Conservation (phyloP, 2,329 filamentous ascomycete species). For the Lachnellula subtilissima region DNA sequence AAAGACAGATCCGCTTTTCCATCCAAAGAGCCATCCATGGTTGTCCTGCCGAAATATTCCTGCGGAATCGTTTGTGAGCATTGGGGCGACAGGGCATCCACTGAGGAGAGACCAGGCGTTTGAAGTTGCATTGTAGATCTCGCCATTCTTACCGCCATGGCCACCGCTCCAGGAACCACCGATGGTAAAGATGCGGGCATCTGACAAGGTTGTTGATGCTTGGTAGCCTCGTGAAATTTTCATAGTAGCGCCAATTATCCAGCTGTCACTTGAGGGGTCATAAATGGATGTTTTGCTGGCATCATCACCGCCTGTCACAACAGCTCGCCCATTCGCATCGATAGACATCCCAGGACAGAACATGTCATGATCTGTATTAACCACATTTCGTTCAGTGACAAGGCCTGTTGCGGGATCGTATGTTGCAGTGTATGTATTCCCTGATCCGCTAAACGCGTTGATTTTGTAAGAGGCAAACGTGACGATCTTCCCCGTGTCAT, state of each 20-base stretch:
- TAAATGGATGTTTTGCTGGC: slow-evolving; percentile 45
- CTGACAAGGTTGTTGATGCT: slow-evolving; percentile 43
- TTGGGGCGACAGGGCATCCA: slow-evolving; percentile 41
- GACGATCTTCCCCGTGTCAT: slow-evolving; percentile 12
- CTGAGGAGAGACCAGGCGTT: slow-evolving; percentile 44
- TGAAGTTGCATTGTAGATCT: slow-evolving; percentile 44
- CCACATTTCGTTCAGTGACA: slow-evolving; percentile 27
- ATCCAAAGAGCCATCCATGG: slow-evolving; percentile 42
- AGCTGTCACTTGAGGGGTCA: slow-evolving; percentile 23
- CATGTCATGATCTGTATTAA: slow-evolving; percentile 48
- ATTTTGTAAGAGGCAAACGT: slow-evolving; percentile 12
- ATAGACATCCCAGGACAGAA: slow-evolving; percentile 52
- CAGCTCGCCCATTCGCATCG: slow-evolving; percentile 43
- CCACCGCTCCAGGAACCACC: slow-evolving; percentile 53
- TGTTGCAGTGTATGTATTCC: slow-evolving; percentile 31
- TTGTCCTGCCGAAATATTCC: slow-evolving; percentile 46
- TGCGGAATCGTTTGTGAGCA: slow-evolving; percentile 44
- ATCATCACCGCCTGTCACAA: slow-evolving; percentile 51
- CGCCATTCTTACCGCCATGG: slow-evolving; percentile 48
- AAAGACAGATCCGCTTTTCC: slow-evolving; percentile 23
- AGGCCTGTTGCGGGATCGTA: slow-evolving; percentile 28
- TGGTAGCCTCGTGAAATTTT: slow-evolving; percentile 50
- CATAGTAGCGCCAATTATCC: slow-evolving; percentile 40
- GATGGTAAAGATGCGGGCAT: slow-evolving; percentile 51
- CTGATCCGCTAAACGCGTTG: slow-evolving; percentile 11